These are phyloP conservation scores for Saussurea involucrata DNA, from an alignment of 129 eudicot genomes.

Conservation along the genomic window DNA sequence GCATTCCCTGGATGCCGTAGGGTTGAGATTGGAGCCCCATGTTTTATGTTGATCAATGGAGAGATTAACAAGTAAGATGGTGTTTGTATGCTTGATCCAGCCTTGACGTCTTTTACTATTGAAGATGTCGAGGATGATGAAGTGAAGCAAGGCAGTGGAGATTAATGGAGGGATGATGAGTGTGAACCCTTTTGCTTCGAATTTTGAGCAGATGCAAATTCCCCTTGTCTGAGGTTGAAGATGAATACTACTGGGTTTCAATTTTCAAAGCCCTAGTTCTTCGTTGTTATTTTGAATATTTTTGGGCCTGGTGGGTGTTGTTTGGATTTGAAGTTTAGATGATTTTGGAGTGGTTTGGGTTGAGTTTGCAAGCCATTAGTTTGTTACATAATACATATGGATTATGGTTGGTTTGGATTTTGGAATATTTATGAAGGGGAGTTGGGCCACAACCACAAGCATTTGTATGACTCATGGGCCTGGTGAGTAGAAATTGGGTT, in stretches of 20 bases:
- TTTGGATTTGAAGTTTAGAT: no score
- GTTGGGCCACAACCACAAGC: no score
- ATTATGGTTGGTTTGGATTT: no score
- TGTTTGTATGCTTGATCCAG: no score
- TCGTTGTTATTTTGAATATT: neutral
- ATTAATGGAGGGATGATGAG: neutral
- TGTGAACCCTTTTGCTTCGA: neutral
- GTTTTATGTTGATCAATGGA: neutral
- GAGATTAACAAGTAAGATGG: neutral
- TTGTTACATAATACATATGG: no score
- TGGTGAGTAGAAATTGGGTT: no score
- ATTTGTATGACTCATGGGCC: no score
- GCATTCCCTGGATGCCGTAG: slow-evolving; percentile 82
- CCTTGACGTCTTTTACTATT: no score
- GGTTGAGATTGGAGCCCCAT: slow-evolving; percentile 70
- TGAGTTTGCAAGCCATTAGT: neutral
- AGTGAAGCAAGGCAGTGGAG: neutral
- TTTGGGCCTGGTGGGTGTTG: neutral
- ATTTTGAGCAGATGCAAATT: neutral
- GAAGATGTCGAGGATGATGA: neutral
- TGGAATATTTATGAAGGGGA: no score
- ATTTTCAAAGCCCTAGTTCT: neutral
- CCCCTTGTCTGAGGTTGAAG: no score
- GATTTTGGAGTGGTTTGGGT: neutral
- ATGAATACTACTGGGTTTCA: neutral